Conservation (phyloP, 305 asterid species). For the Fraxinus greggii region DNA sequence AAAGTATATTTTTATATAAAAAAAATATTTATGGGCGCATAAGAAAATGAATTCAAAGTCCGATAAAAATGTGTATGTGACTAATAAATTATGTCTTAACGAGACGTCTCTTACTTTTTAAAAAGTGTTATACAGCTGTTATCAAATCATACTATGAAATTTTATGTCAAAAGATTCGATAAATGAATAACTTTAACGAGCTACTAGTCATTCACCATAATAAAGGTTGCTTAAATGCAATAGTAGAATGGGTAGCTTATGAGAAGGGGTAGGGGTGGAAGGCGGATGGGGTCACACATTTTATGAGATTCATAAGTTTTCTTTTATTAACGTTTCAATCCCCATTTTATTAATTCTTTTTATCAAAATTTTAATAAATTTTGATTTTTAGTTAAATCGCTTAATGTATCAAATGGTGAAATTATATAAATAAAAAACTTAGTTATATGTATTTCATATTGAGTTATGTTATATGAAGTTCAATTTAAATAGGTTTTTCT, state of each 20-base stretch:
- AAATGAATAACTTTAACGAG: no score
- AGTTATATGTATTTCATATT: not conserved
- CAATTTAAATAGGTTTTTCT: not conserved
- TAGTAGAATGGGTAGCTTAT: not conserved
- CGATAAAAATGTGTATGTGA: no score
- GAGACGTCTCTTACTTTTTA: not conserved
- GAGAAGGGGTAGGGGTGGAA: not conserved
- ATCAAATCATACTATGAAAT: not conserved
- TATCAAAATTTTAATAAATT: no score
- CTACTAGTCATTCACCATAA: no score
- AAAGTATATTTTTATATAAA: no score
- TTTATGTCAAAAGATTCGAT: not conserved
- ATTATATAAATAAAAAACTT: not conserved
- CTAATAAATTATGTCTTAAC: not conserved
- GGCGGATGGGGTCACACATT: no score
- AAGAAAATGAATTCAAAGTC: no score
- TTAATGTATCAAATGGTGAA: not conserved
- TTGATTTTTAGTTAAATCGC: no score
- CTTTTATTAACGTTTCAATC: not conserved
- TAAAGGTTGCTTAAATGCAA: no score
- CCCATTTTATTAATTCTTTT: no score
- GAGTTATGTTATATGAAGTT: not conserved
- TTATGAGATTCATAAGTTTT: no score
- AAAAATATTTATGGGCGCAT: no score
- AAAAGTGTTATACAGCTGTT: not conserved